Base-by-base conservation (phyloP, 1,139 yeast species). In the Scheffersomyces parashehatae region DNA sequence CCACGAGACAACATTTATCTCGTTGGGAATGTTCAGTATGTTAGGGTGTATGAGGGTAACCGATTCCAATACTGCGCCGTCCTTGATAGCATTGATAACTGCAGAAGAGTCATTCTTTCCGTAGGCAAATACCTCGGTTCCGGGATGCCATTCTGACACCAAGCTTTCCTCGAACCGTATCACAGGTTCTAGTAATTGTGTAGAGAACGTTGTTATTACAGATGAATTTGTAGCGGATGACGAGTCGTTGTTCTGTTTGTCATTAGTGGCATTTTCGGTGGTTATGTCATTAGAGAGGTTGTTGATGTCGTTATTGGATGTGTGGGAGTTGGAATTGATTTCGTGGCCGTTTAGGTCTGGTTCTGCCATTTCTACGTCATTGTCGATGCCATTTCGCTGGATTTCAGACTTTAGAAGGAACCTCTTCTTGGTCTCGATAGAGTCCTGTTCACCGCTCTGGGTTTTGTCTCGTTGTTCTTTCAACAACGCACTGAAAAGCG, bases 1-100 rank as follows among this genome's bases (percentile, higher is more conserved):
- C 91, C 91, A 86, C 3, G 80, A 64, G 2, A 84, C 67, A 3
- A 73, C 60, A 12, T 81, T 74, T 14, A 73, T 60, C 28, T 64
- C 67, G 48, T 63, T 64, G 28, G 57, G 50, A 1, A 49, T 40
- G 13, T 55, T 53, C 78, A 56, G 36, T 9, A 61, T 43, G 39
- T 53, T 58, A 9, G 76, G 72, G 41, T 72, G 76, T 37, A 52
- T 58, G 29, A 74, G 60, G 7, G 62, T 54, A 4, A 70, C 75
- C 2, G 68, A 54, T 42, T 71, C 76, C 3, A 67, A 59, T 10
- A 72, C 59, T n/a, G 50, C 40, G 14, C 54, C 59, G 38, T 62
- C 61, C 20, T 53, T 54, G n/a, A 72, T 50, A 2, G 74, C 75
- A 48, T 59, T 64, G 34, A 73, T 64, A 0, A 64, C 63, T 1